Percentiles rank a stretch among this genome's conserved stretches.
Evolutionary conservation across 208 protist genomes (phyloP).

Genomic region (Acanthamoeba royreba): DNA sequence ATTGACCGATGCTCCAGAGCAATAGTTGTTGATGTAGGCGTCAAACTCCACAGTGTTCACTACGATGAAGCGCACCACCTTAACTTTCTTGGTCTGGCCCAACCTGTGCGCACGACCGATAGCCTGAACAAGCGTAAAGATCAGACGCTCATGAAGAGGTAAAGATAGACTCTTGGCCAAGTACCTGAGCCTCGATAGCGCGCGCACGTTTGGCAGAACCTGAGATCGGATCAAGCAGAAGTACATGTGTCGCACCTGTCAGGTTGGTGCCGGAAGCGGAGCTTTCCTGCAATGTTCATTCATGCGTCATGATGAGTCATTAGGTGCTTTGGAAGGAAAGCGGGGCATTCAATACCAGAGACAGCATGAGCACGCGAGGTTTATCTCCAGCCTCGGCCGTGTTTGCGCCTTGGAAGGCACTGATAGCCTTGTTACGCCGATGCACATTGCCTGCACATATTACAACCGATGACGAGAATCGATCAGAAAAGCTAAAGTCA

Average conservation of each 20-base stretch:
- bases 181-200: background rate
- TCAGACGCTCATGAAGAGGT: background rate
- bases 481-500: too few species aligned
- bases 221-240: conserved; percentile 50
- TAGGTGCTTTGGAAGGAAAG: background rate
- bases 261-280: conserved; percentile 55
- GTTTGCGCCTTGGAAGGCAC: background rate
- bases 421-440: conserved; percentile 54
- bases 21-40: background rate
- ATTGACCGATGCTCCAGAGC: background rate
- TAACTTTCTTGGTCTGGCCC: background rate
- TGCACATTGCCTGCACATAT: conserved; percentile 54
- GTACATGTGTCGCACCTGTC: conserved; percentile 43
- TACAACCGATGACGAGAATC: too few species aligned
- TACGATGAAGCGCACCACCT: background rate
- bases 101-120: background rate
- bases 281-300: background rate
- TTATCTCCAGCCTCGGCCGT: background rate
- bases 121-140: background rate
- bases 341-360: background rate
- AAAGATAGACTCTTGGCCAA: background rate
- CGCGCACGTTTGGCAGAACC: conserved; percentile 12
- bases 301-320: background rate
- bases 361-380: conserved; percentile 52
- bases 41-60: background rate